Percentiles rank a stretch among this genome's conserved stretches.
These are phyloP conservation scores for Zopfochytrium polystomum DNA, from an alignment of 371 early-diverging fungal species.

Conservation along the genomic window DNA sequence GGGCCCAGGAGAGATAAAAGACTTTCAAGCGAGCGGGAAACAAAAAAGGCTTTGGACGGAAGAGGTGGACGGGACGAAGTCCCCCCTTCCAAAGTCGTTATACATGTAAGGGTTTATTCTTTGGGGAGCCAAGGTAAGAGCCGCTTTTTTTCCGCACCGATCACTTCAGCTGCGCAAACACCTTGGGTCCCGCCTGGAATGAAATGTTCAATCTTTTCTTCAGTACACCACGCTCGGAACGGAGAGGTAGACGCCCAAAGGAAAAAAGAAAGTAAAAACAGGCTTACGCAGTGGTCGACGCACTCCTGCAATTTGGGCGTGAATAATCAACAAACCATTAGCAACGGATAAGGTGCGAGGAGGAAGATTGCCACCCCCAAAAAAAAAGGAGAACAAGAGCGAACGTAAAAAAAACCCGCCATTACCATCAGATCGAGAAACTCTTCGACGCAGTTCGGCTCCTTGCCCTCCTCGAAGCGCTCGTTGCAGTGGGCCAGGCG, in stretches of 20 bases:
- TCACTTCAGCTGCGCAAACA: slow-evolving; percentile 4
- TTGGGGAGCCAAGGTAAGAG: no score
- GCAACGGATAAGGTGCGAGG: not conserved
- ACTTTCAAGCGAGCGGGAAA: no score
- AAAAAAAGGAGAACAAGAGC: not conserved
- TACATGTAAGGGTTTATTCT: no score
- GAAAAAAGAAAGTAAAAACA: not conserved
- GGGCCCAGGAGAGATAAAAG: no score
- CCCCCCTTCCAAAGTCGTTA: no score
- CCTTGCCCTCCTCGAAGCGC: slow-evolving; percentile 31
- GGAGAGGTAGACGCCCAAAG: not conserved
- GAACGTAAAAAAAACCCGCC: not conserved
- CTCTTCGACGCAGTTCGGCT: slow-evolving; percentile 46
- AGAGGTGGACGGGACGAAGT: no score
- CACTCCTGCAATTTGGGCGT: slow-evolving; percentile 21
- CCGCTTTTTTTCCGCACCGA: no score
- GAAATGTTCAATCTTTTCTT: no score
- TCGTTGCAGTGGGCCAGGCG: slow-evolving; percentile 39
- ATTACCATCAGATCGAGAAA: slow-evolving; percentile 47
- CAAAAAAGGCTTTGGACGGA: no score
- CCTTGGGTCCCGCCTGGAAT: slow-evolving; percentile 1
- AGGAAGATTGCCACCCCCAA: not conserved
- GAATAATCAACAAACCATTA: not conserved
- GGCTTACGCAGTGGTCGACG: slow-evolving; percentile 28
- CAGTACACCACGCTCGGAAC: not conserved